These are phyloP conservation scores for Exophiala oligosperma DNA, from an alignment of 2,329 filamentous ascomycete genomes.

Conservation along the genomic window DNA sequence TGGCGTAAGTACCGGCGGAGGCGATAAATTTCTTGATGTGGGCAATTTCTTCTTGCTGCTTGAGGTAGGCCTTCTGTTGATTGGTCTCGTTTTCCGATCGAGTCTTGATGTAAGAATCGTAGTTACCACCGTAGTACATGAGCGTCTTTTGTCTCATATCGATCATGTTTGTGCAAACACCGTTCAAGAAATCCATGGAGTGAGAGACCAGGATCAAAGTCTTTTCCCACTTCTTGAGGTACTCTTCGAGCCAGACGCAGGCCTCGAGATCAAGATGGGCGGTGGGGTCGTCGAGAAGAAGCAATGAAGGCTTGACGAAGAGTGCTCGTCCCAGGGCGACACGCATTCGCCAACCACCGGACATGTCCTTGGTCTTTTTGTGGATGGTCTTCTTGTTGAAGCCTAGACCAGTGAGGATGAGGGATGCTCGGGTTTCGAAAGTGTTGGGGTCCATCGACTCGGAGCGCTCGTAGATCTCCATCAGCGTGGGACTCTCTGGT, in stretches of 20 bases:
- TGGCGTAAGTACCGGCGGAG: constrained; percentile 98
- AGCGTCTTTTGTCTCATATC: constrained; percentile 91
- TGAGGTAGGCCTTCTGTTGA: constrained; percentile 98
- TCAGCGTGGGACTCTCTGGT: constrained; percentile 83
- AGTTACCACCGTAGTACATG: constrained; percentile 99
- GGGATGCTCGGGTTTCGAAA: constrained; percentile 90
- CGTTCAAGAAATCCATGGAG: constrained; percentile 98
- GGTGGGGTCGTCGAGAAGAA: constrained; percentile 96
- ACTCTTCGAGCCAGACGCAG: constrained; percentile 99
- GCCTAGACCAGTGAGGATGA: constrained; percentile 96
- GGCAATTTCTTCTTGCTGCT: constrained; percentile 97
- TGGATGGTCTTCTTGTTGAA: constrained; percentile 98
- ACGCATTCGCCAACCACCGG: constrained; percentile 99
- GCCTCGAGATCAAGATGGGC: constrained; percentile 99
- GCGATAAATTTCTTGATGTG: constrained; percentile 99
- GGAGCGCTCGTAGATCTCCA: constrained; percentile 98
- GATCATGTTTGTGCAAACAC: constrained; percentile 97
- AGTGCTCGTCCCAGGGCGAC: constrained; percentile 95
- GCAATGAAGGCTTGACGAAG: constrained; percentile 94
- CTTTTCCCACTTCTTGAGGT: constrained; percentile 98
- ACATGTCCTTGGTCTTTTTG: constrained; percentile 99
- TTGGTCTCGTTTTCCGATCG: constrained; percentile 91
- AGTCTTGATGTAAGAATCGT: constrained; percentile 97
- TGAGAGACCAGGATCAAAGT: constrained; percentile 96
- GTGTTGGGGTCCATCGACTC: constrained; percentile 98